Base-by-base conservation (phyloP, 2,329 filamentous ascomycete species). In the Fusarium compactum region DNA sequence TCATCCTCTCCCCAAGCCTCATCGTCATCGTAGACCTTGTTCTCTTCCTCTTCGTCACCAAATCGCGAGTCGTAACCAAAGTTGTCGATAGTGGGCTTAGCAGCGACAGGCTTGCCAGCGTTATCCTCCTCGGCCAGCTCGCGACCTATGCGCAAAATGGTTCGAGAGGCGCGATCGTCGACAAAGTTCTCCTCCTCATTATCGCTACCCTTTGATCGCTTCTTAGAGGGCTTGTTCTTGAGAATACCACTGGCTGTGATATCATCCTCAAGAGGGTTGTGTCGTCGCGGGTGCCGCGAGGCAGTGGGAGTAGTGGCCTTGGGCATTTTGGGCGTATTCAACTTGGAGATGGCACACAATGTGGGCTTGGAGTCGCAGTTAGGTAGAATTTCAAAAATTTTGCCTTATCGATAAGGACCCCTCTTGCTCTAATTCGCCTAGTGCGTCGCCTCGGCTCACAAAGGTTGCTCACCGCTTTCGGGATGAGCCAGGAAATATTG, bases 181-280 rank as follows among this genome's bases (percentile, higher is more conserved):
- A 99, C 89, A 76, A 92, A 98, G 70, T 86, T 84, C 66, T 92
- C 89, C 65, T 88, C 86, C 62, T 89, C 86, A 63, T 88, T 87
- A 53, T 85, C 87, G 55, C 84, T 86, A 53, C 84, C 86, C 80
- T 90, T 92, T 70, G 85, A 84, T 80, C 90, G 91, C 73, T 86
- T 86, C 83, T 93, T 93, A 73, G 90, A 90, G 30, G 89, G 85
- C 85, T 95, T 90, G 78, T 90, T 90, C 83, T 95, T 89, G 76
- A 95, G 80, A 71, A 90, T 84, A 65, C 91, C 86, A 62, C 90
- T 87, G 72, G 93, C 85, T 74, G 91, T 82, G 78, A 98, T 86
- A 76, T 98, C 96, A 77, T 97, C 92, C 75, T 95, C 92, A 65
- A 99, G 91, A 43, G 95, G 95, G 74, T 97, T 97, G 82, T 98